Base-by-base conservation (phyloP, 352 stramenopile species). In the Pythium phragmitis region DNA sequence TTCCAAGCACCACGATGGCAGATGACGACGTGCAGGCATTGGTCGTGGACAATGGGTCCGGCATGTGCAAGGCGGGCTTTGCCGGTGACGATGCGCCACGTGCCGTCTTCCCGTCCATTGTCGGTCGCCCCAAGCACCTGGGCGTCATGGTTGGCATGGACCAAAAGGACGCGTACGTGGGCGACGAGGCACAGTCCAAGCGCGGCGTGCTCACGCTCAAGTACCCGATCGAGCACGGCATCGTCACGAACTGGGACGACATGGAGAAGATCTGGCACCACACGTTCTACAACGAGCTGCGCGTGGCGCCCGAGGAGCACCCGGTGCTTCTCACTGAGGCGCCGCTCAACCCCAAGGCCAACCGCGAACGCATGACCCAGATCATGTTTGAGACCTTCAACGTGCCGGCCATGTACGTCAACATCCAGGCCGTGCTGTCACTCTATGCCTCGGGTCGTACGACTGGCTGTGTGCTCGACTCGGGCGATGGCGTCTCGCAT, bases 261-360 rank as follows among this genome's bases (percentile, higher is more conserved):
- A 73, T 97, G 46, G 89, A 97, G 62, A 79, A 80, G 12, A 74
- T 97, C 30, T 92, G 89, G 89, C 77, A 96, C 59, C 86, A 93
- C 63, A 76, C 91, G 28, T 96, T 96, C 48, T 61, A 84, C 21
- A 73, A 92, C 64, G 83, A 95, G 63, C 69, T 94, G 45, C 80
- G 74, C 14, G 73, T 92, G 49, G 88, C 92, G 43, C 83, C 85
- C 2, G 97, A 99, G 69, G 96, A 98, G 68, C 96, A 99, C 77
- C 96, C 96, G 14, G 96, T 99, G 57, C 79, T 98, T 51, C 75
- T 98, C 14, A 98, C 92, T 14, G 94, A 98, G 80, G 85, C 96
- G 28, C 96, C 96, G 0, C 74, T 99, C 8, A 99, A 98, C 74
- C 91, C 92, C 9, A 90, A 92, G 66, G 82, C 79, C 21, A 98